Base-by-base conservation (phyloP, 2,329 filamentous ascomycete species). In the Clonostachys solani region DNA sequence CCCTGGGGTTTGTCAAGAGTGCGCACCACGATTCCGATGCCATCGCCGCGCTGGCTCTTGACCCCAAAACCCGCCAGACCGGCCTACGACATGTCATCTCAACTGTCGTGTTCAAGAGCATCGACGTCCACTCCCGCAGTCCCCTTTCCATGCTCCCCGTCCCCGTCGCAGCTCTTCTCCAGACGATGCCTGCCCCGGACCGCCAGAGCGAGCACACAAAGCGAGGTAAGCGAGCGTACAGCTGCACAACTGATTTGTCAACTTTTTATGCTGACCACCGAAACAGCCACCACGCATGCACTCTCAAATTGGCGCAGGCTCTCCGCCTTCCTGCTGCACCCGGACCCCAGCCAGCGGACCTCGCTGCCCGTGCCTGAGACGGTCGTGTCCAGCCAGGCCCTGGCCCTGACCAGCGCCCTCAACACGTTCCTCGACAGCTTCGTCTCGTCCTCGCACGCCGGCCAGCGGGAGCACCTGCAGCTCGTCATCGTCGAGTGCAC, bases 251-350 rank as follows among this genome's bases (percentile, higher is more conserved):
- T n/a, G 7, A 18, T n/a, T 4, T 8, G 7, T 8, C 36, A n/a
- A 18, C 36, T 38, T n/a, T n/a, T n/a, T 38, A 12, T 12, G 52
- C 56, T 0, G 62, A 71, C 37, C 38, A 62, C 2, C 56, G 52
- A 48, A 38, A 47, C 37, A 56, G 46, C 58, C 8, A 46, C 63
- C n/a, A 29, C 23, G 10, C 23, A 29, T 29, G 70, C 69, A 3
- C 52, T 71, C 6, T 64, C 62, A 15, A 60, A 61, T 50, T 74
- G 72, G 72, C 67, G 69, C 33, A 62, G 57, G n/a, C 57, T 73
- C 12, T 67, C 71, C 5, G 63, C 65, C 12, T 71, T 71, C 47
- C 58, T 75, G 10, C 64, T 74, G 13, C 66, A 72, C 47, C 61
- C 68, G 1, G 52, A 47, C 18, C 66, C 66, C 33, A 63, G 56